Conservation (phyloP, 176 grass and related monocot genomes). For the Tuctoria greenei region DNA sequence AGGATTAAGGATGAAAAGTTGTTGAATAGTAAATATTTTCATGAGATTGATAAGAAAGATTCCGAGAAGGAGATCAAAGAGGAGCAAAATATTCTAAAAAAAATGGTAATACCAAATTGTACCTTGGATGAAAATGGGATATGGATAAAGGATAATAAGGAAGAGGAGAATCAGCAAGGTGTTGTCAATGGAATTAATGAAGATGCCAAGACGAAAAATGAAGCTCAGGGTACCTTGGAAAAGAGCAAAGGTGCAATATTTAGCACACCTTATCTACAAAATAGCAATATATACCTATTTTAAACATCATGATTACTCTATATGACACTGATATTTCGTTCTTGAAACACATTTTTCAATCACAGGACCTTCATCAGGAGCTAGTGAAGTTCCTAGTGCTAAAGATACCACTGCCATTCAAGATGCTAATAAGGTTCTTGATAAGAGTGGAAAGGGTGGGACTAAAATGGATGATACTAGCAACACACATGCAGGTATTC, state of each 20-base stretch:
- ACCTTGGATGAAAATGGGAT: slow-evolving; percentile 33
- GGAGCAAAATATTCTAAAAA: not conserved
- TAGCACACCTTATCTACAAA: not conserved
- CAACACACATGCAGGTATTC: not conserved
- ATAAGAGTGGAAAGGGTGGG: not conserved
- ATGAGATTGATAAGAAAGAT: not conserved
- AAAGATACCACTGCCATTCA: not conserved
- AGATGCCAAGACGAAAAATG: not conserved
- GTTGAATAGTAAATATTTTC: not conserved
- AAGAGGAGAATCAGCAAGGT: not conserved
- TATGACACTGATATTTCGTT: not conserved
- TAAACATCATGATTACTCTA: not conserved
- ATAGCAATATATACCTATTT: not conserved
- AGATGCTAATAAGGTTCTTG: not conserved
- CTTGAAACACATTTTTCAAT: not conserved
- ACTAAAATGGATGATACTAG: too few species aligned
- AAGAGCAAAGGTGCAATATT: not conserved
- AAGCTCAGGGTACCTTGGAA: not conserved
- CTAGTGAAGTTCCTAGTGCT: not conserved
- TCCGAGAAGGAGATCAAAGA: not conserved
- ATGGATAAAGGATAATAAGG: slow-evolving; percentile 30
- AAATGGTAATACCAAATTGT: not conserved
- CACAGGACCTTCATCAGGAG: not conserved
- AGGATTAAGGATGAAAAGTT: slow-evolving; percentile 15
- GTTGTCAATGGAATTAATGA: too few species aligned